These are phyloP conservation scores for Asterochloris erici DNA, from an alignment of 139 green algal species.

Conservation along the genomic window DNA sequence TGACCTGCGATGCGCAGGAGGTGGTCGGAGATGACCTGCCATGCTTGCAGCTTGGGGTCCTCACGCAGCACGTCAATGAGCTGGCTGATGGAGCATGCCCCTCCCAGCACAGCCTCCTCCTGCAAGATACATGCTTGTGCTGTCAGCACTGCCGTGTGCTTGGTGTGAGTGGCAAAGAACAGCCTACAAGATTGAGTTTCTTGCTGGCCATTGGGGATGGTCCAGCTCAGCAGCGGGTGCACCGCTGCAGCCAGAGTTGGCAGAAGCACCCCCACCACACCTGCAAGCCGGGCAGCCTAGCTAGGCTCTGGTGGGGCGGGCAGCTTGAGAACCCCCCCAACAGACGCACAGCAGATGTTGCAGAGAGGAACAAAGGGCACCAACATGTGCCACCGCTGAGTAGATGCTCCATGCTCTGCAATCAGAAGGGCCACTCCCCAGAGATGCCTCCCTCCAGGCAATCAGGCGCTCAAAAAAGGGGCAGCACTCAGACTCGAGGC, in stretches of 20 bases:
- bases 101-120: constrained; percentile 24
- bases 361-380: not conserved
- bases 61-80: constrained; percentile 13
- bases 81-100: not conserved
- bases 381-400: not conserved
- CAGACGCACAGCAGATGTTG: too few relatives aligned
- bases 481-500: not conserved
- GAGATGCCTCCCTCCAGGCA: too few relatives aligned
- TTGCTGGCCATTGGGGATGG: not conserved
- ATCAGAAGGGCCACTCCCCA: not conserved
- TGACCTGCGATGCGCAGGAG: constrained; percentile 55
- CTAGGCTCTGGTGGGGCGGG: too few relatives aligned
- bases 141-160: not conserved
- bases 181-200: not conserved
- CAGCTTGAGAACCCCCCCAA: too few relatives aligned
- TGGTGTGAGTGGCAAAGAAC: not conserved
- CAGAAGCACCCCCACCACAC: too few relatives aligned
- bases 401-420: not conserved
- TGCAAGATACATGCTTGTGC: not conserved
- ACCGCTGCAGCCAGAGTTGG: too few relatives aligned
- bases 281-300: too few relatives aligned
- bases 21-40: constrained; percentile 32
- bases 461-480: not conserved
- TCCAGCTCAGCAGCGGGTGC: not conserved
- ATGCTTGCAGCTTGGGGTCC: not conserved